Evolutionary conservation across 176 grass and related monocot species (phyloP).

Genomic region (Miscanthus lutarioriparius): DNA sequence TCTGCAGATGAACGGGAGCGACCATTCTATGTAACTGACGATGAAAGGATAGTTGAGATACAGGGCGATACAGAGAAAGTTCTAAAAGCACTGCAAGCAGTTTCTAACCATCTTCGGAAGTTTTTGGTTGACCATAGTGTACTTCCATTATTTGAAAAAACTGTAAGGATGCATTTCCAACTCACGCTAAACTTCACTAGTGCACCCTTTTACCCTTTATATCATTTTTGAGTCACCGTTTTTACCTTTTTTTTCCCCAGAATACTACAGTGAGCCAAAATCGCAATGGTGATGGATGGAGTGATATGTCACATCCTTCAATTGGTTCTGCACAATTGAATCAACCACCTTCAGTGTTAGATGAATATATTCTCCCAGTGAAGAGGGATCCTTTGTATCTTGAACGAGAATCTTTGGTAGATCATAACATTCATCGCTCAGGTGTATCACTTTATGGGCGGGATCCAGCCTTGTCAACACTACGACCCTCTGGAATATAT

Average conservation of each 20-base stretch:
- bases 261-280: constrained; percentile 58
- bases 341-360: constrained; percentile 54
- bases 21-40: constrained; percentile 78
- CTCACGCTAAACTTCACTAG: constrained; percentile 5
- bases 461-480: constrained; percentile 76
- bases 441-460: constrained; percentile 82
- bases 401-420: constrained; percentile 62
- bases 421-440: constrained; percentile 63
- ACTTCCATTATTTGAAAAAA: constrained; percentile 94
- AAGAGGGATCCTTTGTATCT: constrained; percentile 70
- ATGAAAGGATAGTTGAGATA: constrained; percentile 98
- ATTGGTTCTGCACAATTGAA: constrained; percentile 43
- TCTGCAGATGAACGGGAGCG: constrained; percentile 61
- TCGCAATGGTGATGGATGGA: constrained; percentile 45
- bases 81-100: constrained; percentile 79
- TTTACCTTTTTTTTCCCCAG: constrained; percentile 31
- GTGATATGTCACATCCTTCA: constrained; percentile 54
- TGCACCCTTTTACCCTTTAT: not conserved
- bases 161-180: constrained; percentile 56
- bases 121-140: constrained; percentile 99
- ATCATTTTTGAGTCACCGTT: constrained; percentile 7
- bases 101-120: constrained; percentile 83
- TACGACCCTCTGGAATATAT: constrained; percentile 63
- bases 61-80: constrained; percentile 92
- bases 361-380: constrained; percentile 61